Base-by-base conservation (phyloP, 331 rosid genomes). In the Rhamnella rubrinervis region DNA sequence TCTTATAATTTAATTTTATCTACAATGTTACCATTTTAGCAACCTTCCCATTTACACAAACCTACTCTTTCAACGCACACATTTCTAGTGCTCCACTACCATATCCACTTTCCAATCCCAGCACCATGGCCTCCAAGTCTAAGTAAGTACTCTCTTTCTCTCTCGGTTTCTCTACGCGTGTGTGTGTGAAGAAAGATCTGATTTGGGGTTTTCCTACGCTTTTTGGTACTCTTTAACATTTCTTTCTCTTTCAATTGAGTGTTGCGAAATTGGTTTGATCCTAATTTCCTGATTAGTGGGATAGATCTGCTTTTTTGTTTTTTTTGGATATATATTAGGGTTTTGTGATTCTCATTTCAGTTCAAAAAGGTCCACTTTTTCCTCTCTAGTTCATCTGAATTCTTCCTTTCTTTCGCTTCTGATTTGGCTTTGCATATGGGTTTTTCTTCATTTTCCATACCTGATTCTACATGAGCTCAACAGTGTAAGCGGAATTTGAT, bases 41-140 rank as follows among this genome's bases (percentile, higher is more conserved):
- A 63, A 11, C 52, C 25, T 53, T 61, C 59, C 77, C 37, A 2
- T 59, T 59, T 31, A 5, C 46, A 31, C 31, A 58, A 23, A 37
- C 73, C 84, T 73, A 70, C 67, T 37, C 78, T 51, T 63, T 72
- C 40, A 58, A 6, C 59, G 39, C 41, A 16, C 35, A 18, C 66
- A 28, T 49, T 53, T 8, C n/a, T 11, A 46, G 41, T 65, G 25
- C 38, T 14, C 75, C 67, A 31, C 80, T 41, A 31, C 64, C 59
- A 61, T 55, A 74, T n/a, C 71, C 63, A 35, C 66, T 44, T 66
- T 41, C 49, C 37, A 15, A 46, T 53, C 9, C 46, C 59, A 58
- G 70, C 74, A 62, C 75, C 81, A 85, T 88, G 97, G 85, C 98
- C 78, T 74, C 96, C 65, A 93, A 91, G 85, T 78, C 97, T 69